phyloP scores from a whole-genome alignment of 805 yeast genomes.

The Komagataella mondaviorum region DNA sequence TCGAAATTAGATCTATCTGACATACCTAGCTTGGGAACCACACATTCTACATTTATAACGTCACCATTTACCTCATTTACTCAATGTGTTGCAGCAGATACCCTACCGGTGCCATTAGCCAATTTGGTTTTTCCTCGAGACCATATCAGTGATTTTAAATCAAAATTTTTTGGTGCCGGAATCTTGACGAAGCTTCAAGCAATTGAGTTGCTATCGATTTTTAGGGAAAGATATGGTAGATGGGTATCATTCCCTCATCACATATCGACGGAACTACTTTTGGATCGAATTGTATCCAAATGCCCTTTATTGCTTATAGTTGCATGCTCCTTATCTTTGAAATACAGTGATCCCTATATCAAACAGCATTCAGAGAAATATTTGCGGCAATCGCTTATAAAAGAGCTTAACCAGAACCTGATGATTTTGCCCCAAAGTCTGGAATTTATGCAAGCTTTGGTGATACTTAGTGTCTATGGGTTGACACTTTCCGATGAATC shows the following conservation, averaged over 20 bases:
- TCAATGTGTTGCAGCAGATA: conserved; percentile 15
- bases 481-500: conserved; percentile 41
- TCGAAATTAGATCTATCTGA: conserved; percentile 6
- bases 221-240: conserved; percentile 56
- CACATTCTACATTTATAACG: conserved; percentile 21
- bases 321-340: conserved; percentile 47
- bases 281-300: conserved; percentile 30
- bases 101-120: conserved; percentile 22
- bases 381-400: conserved; percentile 30
- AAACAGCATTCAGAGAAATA: conserved; percentile 26
- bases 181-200: conserved; percentile 36
- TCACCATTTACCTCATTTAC: conserved; percentile 32
- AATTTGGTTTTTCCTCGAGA: conserved; percentile 11
- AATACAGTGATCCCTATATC: conserved; percentile 29
- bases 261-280: conserved; percentile 30
- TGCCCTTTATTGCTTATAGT: conserved; percentile 57
- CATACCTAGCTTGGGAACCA: conserved; percentile 18
- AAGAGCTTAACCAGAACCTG: conserved; percentile 33
- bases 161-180: conserved; percentile 37
- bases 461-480: conserved; percentile 52
- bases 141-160: conserved; percentile 2
- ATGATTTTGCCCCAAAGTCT: conserved; percentile 27
- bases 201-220: conserved; percentile 35
- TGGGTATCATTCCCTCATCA: conserved; percentile 65
- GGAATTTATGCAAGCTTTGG: conserved; percentile 58